Evolutionary conservation across 768 basidiomycete genomes (phyloP).

Genomic region (Naematelia encephala): DNA sequence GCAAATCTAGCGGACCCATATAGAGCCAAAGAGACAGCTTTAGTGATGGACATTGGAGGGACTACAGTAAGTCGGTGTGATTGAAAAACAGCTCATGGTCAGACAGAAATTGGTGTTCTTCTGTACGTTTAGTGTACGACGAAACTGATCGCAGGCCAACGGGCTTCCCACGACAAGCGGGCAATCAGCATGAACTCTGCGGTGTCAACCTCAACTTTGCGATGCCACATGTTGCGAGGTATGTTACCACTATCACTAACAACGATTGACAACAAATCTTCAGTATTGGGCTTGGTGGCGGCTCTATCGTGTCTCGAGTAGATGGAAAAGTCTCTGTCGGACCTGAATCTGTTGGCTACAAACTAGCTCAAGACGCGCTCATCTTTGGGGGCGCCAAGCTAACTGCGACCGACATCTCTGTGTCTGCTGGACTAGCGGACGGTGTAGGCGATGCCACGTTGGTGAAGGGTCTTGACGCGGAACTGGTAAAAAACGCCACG

Average conservation of each 20-base stretch:
- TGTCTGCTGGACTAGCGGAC: slow-evolving; percentile 50
- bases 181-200: slow-evolving; percentile 14
- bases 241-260: background rate
- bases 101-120: slow-evolving; percentile 62
- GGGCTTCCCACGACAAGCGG: slow-evolving; percentile 19
- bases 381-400: slow-evolving; percentile 60
- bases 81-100: background rate
- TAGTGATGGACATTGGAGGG: slow-evolving; percentile 63
- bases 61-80: slow-evolving; percentile 52
- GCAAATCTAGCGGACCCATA: slow-evolving; percentile 52
- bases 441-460: slow-evolving; percentile 40
- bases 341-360: slow-evolving; percentile 64
- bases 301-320: slow-evolving; percentile 54
- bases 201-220: slow-evolving; percentile 15
- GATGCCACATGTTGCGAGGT: slow-evolving; percentile 15
- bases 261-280: background rate
- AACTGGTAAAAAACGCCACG: slow-evolving; percentile 49
- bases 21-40: slow-evolving; percentile 15
- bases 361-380: slow-evolving; percentile 53
- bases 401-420: slow-evolving; percentile 63
- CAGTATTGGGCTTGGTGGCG: slow-evolving; percentile 51
- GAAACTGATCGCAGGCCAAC: slow-evolving; percentile 1
- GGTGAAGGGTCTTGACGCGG: slow-evolving; percentile 40
- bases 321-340: slow-evolving; percentile 56
- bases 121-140: slow-evolving; percentile 34